Evolutionary conservation across 495 filamentous ascomycete species (phyloP), one percentile per base, ranked within the genome.

Genomic region (Entonaema liquescens): DNA sequence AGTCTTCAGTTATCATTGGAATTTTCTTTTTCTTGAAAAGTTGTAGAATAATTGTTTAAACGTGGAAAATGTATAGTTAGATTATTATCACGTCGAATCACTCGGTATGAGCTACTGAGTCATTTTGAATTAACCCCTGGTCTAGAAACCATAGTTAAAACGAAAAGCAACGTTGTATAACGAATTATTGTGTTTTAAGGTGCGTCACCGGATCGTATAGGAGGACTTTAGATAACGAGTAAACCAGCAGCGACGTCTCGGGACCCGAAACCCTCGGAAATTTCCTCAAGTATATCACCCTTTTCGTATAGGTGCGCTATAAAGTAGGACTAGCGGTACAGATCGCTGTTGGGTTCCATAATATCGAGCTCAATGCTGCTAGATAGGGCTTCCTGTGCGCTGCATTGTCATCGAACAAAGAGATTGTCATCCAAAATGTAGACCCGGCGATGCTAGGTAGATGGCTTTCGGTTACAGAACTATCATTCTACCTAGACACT

Each of bases 11-110:
- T n/a, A n/a, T n/a, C n/a, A n/a, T n/a, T n/a, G n/a, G n/a, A n/a
- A n/a, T n/a, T n/a, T n/a, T n/a, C 19, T 36, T 80, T 59, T 19
- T 79, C 15, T 17, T 17, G 17, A 7, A 40, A 40, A 40, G n/a
- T n/a, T n/a, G 15, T 4, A 2, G n/a, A 40, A n/a, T n/a, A 40
- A 6, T 2, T 0, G 5, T 40, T 40, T 40, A 17, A 40, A n/a
- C 1, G 8, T 40, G 2, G n/a, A n/a, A 6, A 40, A 3, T 8
- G 8, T 40, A 17, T n/a, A 40, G 2, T 17, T 2, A 40, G 15
- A n/a, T 17, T 17, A 40, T 40, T 38, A 11, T 40, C 15, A n/a
- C 1, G 0, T n/a, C n/a, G n/a, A 17, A 40, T 40, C 38, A 5
- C 5, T 8, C 7, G 1, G 11, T 1, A 40, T 17, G 1, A 6